phyloP scores from a whole-genome alignment of 495 filamentous ascomycete genomes.

The Baudoinia panamericana region DNA sequence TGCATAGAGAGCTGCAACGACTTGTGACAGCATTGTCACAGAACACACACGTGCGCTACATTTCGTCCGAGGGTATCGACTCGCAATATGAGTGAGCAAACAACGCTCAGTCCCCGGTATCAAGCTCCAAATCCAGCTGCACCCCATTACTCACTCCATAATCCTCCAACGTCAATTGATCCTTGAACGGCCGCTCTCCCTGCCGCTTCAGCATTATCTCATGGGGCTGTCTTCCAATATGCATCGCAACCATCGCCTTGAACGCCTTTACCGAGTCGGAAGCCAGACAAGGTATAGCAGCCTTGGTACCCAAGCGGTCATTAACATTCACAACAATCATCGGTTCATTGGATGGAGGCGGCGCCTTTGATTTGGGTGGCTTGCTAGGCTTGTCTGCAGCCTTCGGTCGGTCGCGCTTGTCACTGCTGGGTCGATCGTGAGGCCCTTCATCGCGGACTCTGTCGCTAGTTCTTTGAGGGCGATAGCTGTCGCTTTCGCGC shows the following conservation, averaged over 20 bases:
- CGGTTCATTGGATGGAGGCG: conserved; percentile 42
- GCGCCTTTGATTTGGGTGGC: conserved; percentile 19
- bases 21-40: no score
- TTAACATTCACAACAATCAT: conserved; percentile 92
- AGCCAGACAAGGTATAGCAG: conserved; percentile 72
- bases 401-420: no score
- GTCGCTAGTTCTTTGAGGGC: no score
- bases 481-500: not conserved
- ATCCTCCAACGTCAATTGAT: conserved; percentile 70
- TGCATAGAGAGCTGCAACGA: no score
- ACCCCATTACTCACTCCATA: conserved; percentile 84
- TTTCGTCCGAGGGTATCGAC: no score
- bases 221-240: conserved; percentile 73
- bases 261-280: conserved; percentile 68
- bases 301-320: conserved; percentile 81
- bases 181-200: conserved; percentile 83
- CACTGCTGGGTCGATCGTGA: not conserved
- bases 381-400: no score
- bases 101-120: conserved; percentile 24
- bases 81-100: no score
- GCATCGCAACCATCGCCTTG: conserved; percentile 78
- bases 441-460: no score
- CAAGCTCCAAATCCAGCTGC: conserved; percentile 57
- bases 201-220: conserved; percentile 87
- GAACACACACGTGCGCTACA: no score